Evolutionary conservation across 2,329 filamentous ascomycete species (phyloP), one percentile per base, ranked within the genome.

Genomic region (Diaporthe sp.): DNA sequence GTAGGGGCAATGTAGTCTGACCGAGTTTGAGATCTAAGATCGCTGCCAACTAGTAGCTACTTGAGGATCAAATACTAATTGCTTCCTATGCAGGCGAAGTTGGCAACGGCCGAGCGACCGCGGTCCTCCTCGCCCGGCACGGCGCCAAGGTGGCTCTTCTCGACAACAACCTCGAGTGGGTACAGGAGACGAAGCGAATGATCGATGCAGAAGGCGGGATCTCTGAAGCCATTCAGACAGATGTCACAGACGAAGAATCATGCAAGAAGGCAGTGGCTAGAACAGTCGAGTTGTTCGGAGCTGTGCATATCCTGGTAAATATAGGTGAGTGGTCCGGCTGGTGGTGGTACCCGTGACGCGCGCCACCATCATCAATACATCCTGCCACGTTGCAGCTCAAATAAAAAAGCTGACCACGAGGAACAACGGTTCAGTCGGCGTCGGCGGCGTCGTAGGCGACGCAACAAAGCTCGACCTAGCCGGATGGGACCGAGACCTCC

Each of bases 391-490:
- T 44, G 8, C 60, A 28, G 13, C 42, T 8, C 39, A 51, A 3
- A 22, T 2, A n/a, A 37, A 12, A 12, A 10, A 15, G 31, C n/a
- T 49, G 31, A 72, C 9, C 12, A 55, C 0, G 4, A 37, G 34
- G 34, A 37, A 37, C 10, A 9, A 10, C 31, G 31, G 31, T 31
- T 7, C 70, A 80, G 83, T 85, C 12, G 83, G 83, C 15, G 80
- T 84, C 4, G 80, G 78, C 7, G 83, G 83, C n/a, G 81, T 81
- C 1, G 78, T 79, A 71, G 82, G 83, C 15, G 78, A 81, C 70
- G 81, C 81, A 1, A 81, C 79, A 2, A 74, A 73, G 0, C 49
- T 84, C 10, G 78, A 84, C 61, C 65, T 84, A 8, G 76, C 75
- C 1, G 80, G 78, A 2, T 84, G 82, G 81, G 80, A 82, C 25